Conservation (phyloP, 768 basidiomycete genomes). For the Mrakia hoshinonis region DNA sequence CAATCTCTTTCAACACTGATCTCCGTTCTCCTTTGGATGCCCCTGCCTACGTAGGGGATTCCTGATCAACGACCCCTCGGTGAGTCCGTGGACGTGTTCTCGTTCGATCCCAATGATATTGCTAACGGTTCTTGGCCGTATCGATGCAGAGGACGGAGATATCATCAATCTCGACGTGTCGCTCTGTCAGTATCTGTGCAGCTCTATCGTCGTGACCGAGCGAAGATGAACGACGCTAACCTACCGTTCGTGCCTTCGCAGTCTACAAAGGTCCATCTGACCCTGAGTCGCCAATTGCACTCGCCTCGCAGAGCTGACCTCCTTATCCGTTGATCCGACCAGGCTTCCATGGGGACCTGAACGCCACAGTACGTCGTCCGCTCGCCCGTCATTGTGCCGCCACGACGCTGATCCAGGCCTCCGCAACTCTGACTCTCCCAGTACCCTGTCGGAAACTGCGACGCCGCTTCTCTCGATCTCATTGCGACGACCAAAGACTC, state of each 20-base stretch:
- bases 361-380: conserved; percentile 32
- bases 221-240: too few relatives aligned
- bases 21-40: not conserved
- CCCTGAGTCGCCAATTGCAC: too few relatives aligned
- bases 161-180: conserved; percentile 74
- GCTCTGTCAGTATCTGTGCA: conserved; percentile 35
- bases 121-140: too few relatives aligned
- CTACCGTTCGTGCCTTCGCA: conserved; percentile 17
- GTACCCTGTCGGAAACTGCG: conserved; percentile 54
- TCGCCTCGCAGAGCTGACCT: too few relatives aligned
- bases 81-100: too few relatives aligned
- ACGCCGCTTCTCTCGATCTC: conserved; percentile 71
- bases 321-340: too few relatives aligned
- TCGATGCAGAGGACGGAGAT: conserved; percentile 72
- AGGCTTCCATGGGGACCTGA: conserved; percentile 81
- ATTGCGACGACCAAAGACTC: conserved; percentile 73
- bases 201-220: not conserved
- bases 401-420: not conserved
- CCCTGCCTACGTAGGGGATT: too few relatives aligned
- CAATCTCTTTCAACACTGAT: not conserved
- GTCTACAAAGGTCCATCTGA: conserved; percentile 37
- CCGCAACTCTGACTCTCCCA: conserved; percentile 50
- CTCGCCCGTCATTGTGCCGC: not conserved
- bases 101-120: too few relatives aligned
- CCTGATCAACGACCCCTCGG: conserved; percentile 55